These are phyloP conservation scores for Ustilago tritici DNA, from an alignment of 1,284 basidiomycete species.

Conservation along the genomic window DNA sequence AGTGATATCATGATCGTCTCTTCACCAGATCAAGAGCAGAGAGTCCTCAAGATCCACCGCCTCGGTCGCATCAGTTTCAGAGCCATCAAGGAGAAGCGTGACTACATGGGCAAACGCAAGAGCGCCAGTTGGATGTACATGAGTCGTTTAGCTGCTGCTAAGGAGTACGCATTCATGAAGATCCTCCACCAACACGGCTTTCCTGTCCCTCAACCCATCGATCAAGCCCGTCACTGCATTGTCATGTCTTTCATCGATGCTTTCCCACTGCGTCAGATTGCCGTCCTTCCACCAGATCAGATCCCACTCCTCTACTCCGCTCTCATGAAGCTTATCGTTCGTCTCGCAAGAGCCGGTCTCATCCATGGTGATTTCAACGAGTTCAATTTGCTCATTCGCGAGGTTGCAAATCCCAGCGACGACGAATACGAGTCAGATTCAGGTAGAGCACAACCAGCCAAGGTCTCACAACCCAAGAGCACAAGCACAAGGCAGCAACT, in stretches of 20 bases:
- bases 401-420: slow-evolving; percentile 40
- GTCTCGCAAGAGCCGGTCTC: slow-evolving; percentile 89
- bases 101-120: slow-evolving; percentile 95
- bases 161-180: slow-evolving; percentile 99
- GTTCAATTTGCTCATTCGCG: slow-evolving; percentile 94
- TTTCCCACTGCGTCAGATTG: slow-evolving; percentile 94
- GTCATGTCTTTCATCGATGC: slow-evolving; percentile 96
- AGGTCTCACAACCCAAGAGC: slow-evolving; percentile 18
- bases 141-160: slow-evolving; percentile 93
- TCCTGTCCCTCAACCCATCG: slow-evolving; percentile 91
- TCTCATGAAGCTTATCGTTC: slow-evolving; percentile 95
- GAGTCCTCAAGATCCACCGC: slow-evolving; percentile 92
- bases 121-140: slow-evolving; percentile 99
- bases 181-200: slow-evolving; percentile 93
- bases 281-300: slow-evolving; percentile 78
- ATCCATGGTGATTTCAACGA: slow-evolving; percentile 99
- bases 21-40: slow-evolving; percentile 82
- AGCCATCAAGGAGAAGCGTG: slow-evolving; percentile 94
- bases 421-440: slow-evolving; percentile 35
- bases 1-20: slow-evolving; percentile 96
- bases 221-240: slow-evolving; percentile 93
- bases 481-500: background rate
- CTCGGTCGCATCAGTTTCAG: slow-evolving; percentile 96
- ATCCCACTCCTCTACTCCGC: slow-evolving; percentile 88
- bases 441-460: slow-evolving; percentile 15